Base-by-base conservation (phyloP, 495 filamentous ascomycete genomes). In the Aspergillus sclerotiicarbonarius region DNA sequence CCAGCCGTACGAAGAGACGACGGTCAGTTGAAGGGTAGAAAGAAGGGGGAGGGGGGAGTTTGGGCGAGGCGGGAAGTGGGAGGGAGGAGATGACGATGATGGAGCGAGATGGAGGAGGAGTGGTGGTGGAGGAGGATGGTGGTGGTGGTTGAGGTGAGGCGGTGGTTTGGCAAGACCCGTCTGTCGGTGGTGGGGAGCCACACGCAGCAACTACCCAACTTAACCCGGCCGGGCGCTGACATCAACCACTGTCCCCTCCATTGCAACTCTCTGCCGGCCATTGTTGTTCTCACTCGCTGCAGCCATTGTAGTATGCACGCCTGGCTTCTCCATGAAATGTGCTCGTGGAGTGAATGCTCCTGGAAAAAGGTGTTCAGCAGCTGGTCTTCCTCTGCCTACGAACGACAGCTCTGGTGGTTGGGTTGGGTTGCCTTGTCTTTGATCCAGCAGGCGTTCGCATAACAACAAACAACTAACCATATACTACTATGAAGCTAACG, bases 61-160 rank as follows among this genome's bases (percentile, higher is more conserved):
- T 53, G 41, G 50, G 16, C 16, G 18, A 50, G 18, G 57, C 43
- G 47, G 29, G 53, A 53, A 43, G 62, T 57, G 44, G 43, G 44
- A 47, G 60, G 49, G 57, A 32, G 53, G 52, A 45, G 54, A 62
- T 37, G 35, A 54, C 21, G 47, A 53, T 53, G 53, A 51, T 47
- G 51, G 37, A 41, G 54, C 12, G 53, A 46, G 32, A 44, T 33
- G 46, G 43, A 32, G 54, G 59, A 25, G 47, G 39, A 43, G 57
- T 60, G 50, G 55, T 29, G 39, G 59, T 59, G 53, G 44, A 56
- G 41, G 56, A 47, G 60, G 54, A 47, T 33, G 48, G 59, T 53
- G 48, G 62, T 55, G 54, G 64, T 43, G 63, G 60, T 59, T 66
- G 58, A 64, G 63, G 53, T 54, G 59, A 63, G 58, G 61, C 56